Base-by-base conservation (phyloP, 306 rosid genomes). In the Elaeagnus macrophylla region DNA sequence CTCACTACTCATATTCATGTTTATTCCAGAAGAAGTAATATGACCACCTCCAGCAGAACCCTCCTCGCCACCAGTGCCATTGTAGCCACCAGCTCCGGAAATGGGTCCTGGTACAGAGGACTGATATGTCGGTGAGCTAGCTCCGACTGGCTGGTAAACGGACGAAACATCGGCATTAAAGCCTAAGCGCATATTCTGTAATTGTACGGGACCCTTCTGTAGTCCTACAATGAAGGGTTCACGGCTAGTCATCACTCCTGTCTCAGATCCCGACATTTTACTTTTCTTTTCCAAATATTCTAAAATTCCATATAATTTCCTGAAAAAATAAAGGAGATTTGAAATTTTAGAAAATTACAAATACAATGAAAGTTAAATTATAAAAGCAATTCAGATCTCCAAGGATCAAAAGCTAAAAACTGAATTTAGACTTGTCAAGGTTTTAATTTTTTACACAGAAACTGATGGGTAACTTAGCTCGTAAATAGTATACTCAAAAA, bases 211-310 rank as follows among this genome's bases (percentile, higher is more conserved):
- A 17, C 48, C 64, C 5, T 67, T 68, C 45, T 68, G 81, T 32
- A 78, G 67, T 6, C 77, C 74, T 18, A 78, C 38, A 5, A 43
- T 17, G 69, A 77, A 80, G 17, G 72, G 67, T 49, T 82, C 94
- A 40, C 84, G 71, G 50, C 65, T 71, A 9, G 70, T 60, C 72
- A 82, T 72, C 67, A 72, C 60, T 45, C 83, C 88, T 9, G 79
- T 67, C 58, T 85, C 83, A 37, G 88, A 80, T 71, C 82, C 95
- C 6, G 93, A 81, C 89, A 87, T 82, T 43, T 46, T 13, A 12
- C 12, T 45, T 53, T 14, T 25, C 12, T 35, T n/a, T 39, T 36
- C 7, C 8, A n/a, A n/a, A 16, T 8, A 25, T 49, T 41, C 44
- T 58, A 25, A 51, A 49, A 39, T 42, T 47, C 68, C 71, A 67